A percentile compares a stretch with the other conserved stretches of the same genome.
Conservation (phyloP, 148 eudicot genomes). For the Diospyros lotus region DNA sequence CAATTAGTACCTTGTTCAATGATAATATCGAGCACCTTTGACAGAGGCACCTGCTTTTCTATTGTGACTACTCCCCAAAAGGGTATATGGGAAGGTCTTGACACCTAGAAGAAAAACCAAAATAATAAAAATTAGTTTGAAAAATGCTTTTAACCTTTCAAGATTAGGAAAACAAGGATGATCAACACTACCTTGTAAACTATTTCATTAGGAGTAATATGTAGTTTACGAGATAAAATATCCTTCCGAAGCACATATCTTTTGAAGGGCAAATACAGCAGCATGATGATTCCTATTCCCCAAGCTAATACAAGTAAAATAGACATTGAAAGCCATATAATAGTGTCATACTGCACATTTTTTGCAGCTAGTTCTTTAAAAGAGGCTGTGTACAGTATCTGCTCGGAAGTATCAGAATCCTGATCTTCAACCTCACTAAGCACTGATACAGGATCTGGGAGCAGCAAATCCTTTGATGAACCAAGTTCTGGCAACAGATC, state of each 20-base stretch:
- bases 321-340: constrained; percentile 75
- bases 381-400: constrained; percentile 63
- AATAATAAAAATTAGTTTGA: not conserved
- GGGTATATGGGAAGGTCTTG: constrained; percentile 70
- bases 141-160: not conserved
- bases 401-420: constrained; percentile 31
- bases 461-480: constrained; percentile 42
- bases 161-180: not conserved
- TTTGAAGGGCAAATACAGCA: constrained; percentile 62
- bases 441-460: constrained; percentile 37
- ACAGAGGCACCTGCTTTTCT: constrained; percentile 59
- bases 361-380: constrained; percentile 64
- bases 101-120: constrained; percentile 34
- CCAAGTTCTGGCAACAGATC: constrained; percentile 35
- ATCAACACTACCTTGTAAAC: constrained; percentile 53
- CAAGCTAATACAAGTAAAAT: constrained; percentile 73
- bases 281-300: constrained; percentile 72
- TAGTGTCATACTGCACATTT: constrained; percentile 56
- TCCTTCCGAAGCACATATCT: constrained; percentile 73
- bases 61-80: constrained; percentile 50
- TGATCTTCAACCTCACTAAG: constrained; percentile 33
- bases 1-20: constrained; percentile 69
- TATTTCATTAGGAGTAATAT: constrained; percentile 60
- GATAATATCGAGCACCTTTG: constrained; percentile 61
- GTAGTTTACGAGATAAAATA: constrained; percentile 59